A percentile compares a stretch with the other conserved stretches of the same genome.
Evolutionary conservation across 1,284 basidiomycete species (phyloP).

Genomic region (Trichosporon sp.): DNA sequence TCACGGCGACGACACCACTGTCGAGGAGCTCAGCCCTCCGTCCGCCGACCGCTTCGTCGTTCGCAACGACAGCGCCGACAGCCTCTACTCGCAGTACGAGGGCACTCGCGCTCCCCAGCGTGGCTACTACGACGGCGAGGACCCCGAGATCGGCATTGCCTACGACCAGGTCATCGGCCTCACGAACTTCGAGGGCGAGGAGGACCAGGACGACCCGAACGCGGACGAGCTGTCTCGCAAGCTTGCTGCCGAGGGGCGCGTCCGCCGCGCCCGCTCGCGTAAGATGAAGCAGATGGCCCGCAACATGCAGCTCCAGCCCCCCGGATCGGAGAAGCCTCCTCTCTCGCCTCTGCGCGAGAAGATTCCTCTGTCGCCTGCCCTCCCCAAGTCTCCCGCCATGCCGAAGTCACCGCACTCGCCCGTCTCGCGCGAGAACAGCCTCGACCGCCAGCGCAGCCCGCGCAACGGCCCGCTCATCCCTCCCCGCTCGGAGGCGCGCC

Average conservation of each 20-base stretch:
- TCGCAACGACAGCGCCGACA: background rate
- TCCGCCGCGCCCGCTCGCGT: conserved; percentile 58
- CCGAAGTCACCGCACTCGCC: background rate
- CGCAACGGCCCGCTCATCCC: background rate
- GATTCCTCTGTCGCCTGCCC: background rate
- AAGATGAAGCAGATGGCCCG: background rate
- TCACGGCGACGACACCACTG: background rate
- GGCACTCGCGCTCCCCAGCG: background rate
- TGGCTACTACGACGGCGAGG: conserved; percentile 10
- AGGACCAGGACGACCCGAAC: conserved; percentile 64
- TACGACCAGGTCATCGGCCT: conserved; percentile 54
- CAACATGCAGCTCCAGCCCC: background rate
- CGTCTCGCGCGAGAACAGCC: background rate
- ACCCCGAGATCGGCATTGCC: conserved; percentile 9
- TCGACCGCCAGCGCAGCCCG: background rate
- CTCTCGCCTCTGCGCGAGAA: conserved; percentile 2
- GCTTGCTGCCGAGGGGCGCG: conserved; percentile 64
- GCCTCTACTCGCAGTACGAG: background rate
- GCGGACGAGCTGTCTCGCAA: conserved; percentile 61
- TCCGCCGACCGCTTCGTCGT: background rate
- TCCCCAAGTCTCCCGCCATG: background rate
- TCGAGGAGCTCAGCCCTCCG: conserved; percentile 1
- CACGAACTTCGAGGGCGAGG: conserved; percentile 77
- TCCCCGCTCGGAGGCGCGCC: background rate
- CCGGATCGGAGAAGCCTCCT: background rate